Base-by-base conservation (phyloP, 2,329 filamentous ascomycete species). In the Ceratocystis destructans region DNA sequence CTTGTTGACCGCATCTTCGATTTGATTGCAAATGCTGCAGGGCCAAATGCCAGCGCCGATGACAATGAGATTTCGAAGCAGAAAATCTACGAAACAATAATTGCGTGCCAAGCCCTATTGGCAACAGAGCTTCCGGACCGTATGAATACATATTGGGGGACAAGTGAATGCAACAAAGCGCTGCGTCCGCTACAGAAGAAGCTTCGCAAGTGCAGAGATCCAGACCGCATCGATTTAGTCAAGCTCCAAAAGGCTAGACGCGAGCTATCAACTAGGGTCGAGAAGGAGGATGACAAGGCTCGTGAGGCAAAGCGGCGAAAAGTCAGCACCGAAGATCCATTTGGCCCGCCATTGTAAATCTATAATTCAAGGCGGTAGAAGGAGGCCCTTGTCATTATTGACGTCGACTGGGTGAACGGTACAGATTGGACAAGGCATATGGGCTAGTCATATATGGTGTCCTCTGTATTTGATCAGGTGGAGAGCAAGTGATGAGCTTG, bases 161-260 rank as follows among this genome's bases (percentile, higher is more conserved):
- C 77, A 77, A 75, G 75, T 69, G 82, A 79, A 66, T 76, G 73
- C 66, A 75, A 74, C 70, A 77, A 79, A 64, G 75, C 81, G 28
- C 79, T 85, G 70, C 83, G 82, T 53, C 80, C 81, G 0, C 75
- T 90, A 12, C 80, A 84, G 17, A 84, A 82, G 75, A 91, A 90
- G 73, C 78, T 92, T n/a, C 84, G 83, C 68, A 83, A 81, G 70
- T 92, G 88, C 70, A 80, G 86, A 67, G 88, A 93, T 71, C 88
- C 88, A 0, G 86, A 89, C 70, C 84, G 88, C 66, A 83, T 82
- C 55, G 87, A 92, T 73, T 75, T 92, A 2, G 85, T 90, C 20
- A 85, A 84, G 61, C 76, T 88, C 63, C 86, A 89, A 71, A 81
- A 82, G 69, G 83, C 84, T 22, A 81, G 86, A 71, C 83, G 83